Conservation (phyloP, 192 early-diverging fungal species). For the Umbelopsis ramanniana region DNA sequence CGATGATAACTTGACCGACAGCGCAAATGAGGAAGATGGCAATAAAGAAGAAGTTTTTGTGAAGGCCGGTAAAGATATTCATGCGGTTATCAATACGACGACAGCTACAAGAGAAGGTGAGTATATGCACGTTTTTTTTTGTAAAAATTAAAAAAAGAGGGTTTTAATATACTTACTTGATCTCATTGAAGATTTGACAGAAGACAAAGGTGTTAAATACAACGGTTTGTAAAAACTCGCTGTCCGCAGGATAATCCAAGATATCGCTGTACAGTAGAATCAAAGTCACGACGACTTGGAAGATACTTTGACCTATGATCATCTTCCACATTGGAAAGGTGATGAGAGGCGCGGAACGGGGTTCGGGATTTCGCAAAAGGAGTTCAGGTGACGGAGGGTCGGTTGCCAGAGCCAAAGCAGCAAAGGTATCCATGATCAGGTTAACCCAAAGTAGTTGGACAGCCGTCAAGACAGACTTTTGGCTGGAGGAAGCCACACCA, state of each 20-base stretch:
- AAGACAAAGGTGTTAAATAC: conserved; percentile 95
- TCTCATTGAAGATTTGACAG: conserved; percentile 88
- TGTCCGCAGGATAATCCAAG: conserved; percentile 49
- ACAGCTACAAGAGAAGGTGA: conserved; percentile 48
- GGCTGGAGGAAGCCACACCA: conserved; percentile 60
- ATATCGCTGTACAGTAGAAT: conserved; percentile 75
- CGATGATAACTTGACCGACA: conserved; percentile 83
- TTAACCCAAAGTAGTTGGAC: conserved; percentile 99
- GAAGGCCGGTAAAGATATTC: conserved; percentile 88
- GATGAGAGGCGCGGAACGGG: conserved; percentile 82
- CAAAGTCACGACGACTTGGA: conserved; percentile 85
- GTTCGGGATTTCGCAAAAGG: conserved; percentile 85
- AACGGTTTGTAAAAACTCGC: conserved; percentile 64
- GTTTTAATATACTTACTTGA: no score
- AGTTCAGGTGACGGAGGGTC: conserved; percentile 89
- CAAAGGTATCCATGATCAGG: conserved; percentile 99
- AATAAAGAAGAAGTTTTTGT: conserved; percentile 80
- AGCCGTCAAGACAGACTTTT: conserved; percentile 89
- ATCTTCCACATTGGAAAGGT: conserved; percentile 94
- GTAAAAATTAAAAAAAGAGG: no score
- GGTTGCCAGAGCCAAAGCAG: conserved; percentile 95
- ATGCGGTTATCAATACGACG: conserved; percentile 74
- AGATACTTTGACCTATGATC: conserved; percentile 90
- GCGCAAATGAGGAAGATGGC: conserved; percentile 78
- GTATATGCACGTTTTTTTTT: neutral